Conservation (phyloP, 2,329 filamentous ascomycete genomes). For the Aspergillus latus region DNA sequence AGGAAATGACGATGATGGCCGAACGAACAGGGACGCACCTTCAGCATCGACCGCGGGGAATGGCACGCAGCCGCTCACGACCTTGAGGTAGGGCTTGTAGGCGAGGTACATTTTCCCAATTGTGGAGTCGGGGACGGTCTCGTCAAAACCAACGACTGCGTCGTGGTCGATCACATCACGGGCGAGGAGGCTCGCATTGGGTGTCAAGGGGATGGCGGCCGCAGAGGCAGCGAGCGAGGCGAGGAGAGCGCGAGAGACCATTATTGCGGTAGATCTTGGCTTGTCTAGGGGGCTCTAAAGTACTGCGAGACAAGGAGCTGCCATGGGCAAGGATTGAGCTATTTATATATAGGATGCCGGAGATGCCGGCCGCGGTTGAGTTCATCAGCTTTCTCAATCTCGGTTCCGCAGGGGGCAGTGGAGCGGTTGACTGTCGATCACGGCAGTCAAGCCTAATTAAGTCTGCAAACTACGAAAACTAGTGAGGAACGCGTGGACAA, state of each 20-base stretch:
- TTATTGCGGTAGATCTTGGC: neutral
- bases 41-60: constrained; percentile 61
- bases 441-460: neutral
- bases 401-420: neutral
- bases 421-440: neutral
- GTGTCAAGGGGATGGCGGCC: constrained; percentile 1
- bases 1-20: no score
- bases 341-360: no score
- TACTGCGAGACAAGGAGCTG: no score
- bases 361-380: no score
- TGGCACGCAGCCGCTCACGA: constrained; percentile 61
- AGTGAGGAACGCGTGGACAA: neutral
- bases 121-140: constrained; percentile 53
- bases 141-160: constrained; percentile 54
- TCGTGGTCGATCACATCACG: constrained; percentile 48
- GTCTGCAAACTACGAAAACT: neutral
- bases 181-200: constrained; percentile 5
- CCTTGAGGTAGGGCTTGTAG: constrained; percentile 57
- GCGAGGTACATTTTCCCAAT: constrained; percentile 53
- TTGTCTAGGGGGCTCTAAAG: neutral
- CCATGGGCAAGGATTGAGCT: no score
- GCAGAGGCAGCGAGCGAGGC: constrained; percentile 9
- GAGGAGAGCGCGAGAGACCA: constrained; percentile 11
- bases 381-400: neutral
- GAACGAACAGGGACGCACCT: neutral